A percentile compares a stretch with the other conserved stretches of the same genome.
Evolutionary conservation across 192 early-diverging fungal species (phyloP).

Genomic region (Entomortierella lignicola): DNA sequence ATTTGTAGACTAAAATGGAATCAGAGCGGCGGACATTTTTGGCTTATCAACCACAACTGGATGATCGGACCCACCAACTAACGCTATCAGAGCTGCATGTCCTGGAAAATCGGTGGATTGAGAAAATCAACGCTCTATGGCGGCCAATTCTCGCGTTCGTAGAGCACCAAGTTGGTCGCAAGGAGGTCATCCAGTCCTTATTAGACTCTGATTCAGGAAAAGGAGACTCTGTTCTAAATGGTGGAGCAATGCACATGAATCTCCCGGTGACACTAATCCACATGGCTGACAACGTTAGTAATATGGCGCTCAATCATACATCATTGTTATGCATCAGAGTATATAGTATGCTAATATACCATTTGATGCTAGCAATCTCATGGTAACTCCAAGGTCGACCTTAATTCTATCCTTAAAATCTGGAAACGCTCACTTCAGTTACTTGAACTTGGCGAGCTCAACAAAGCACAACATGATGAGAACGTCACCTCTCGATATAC

Average conservation of each 20-base stretch:
- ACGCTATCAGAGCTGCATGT: constrained; percentile 7
- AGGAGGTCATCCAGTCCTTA: not conserved
- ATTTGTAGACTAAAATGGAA: constrained; percentile 8
- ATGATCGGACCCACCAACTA: not conserved
- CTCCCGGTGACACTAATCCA: not conserved
- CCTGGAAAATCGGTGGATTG: constrained; percentile 27
- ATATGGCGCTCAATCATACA: no score
- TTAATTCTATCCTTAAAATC: not conserved
- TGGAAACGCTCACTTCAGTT: constrained; percentile 27
- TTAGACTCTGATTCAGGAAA: not conserved
- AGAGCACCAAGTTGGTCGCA: constrained; percentile 12
- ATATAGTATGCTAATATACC: not conserved
- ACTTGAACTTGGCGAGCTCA: not conserved
- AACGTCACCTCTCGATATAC: not conserved
- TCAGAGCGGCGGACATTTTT: constrained; percentile 15
- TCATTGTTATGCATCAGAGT: not conserved
- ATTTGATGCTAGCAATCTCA: not conserved
- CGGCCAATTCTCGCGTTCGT: constrained; percentile 24
- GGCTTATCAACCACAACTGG: not conserved
- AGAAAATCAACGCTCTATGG: constrained; percentile 23
- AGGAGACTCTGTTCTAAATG: not conserved
- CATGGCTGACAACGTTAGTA: not conserved
- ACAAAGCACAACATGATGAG: not conserved
- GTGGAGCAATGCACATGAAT: not conserved
- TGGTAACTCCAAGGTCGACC: not conserved